Conservation (phyloP, 305 asterid genomes). For the Rubia tinctorum region DNA sequence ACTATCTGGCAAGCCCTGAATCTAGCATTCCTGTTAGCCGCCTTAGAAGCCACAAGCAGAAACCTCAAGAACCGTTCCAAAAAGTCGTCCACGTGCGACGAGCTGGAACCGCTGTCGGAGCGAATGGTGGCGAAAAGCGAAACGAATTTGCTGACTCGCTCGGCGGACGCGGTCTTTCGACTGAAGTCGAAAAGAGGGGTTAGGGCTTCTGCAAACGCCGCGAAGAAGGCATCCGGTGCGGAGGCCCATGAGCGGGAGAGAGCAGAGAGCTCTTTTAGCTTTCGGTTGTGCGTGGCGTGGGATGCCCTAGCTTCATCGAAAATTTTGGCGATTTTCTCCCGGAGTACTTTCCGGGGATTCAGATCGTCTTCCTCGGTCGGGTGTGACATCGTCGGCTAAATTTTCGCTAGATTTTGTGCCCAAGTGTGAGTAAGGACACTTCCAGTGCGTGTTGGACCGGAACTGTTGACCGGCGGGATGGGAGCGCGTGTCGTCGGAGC, state of each 20-base stretch:
- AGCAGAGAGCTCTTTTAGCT: conserved; percentile 65
- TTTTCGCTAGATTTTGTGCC: background rate
- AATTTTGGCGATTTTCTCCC: conserved; percentile 43
- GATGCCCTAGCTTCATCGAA: conserved; percentile 63
- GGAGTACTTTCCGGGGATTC: conserved; percentile 22
- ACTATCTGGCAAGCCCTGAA: conserved; percentile 86
- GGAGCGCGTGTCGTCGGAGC: background rate
- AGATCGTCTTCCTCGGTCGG: conserved; percentile 36
- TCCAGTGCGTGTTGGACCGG: background rate
- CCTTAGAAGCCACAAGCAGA: conserved; percentile 55
- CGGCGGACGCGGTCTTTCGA: conserved; percentile 60
- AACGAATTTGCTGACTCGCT: conserved; percentile 60
- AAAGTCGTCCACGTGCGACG: conserved; percentile 41
- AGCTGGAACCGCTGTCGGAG: conserved; percentile 21
- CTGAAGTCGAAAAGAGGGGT: conserved; percentile 63
- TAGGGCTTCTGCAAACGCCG: conserved; percentile 52
- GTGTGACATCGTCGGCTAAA: conserved; percentile 24
- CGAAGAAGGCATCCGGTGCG: conserved; percentile 39
- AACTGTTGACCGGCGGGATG: background rate
- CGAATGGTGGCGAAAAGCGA: conserved; percentile 50
- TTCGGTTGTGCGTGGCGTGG: conserved; percentile 62
- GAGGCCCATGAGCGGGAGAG: conserved; percentile 42
- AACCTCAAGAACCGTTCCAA: conserved; percentile 62
- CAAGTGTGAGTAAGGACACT: background rate
- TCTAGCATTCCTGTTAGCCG: conserved; percentile 69